Evolutionary conservation across 306 rosid genomes (phyloP), one percentile per base, ranked within the genome.

Genomic region (Lablab purpureus): DNA sequence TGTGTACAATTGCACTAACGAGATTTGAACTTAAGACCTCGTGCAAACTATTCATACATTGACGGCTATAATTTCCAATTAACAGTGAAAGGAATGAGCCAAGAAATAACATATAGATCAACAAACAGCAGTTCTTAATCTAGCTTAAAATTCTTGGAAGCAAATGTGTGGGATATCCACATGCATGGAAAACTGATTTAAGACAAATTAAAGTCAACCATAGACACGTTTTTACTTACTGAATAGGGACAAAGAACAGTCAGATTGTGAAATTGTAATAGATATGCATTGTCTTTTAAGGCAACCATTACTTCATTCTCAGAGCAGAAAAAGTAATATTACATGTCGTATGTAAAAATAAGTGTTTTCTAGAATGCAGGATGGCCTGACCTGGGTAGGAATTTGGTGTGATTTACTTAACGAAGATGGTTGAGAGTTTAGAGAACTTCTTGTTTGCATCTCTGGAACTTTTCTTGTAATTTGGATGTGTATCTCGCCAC

Each of bases 401-500:
- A 91, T 84, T 68, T 86, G 87, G 59, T 69, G 93, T 27, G 91
- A 87, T 84, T 62, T 85, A 71, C 88, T 81, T 22, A 85, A 21
- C 22, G 93, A 91, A 18, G 96, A 91, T 17, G 79, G 81, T 17
- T 84, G 87, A 12, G 94, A 82, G 65, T 89, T 90, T 65, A 78
- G 54, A 56, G 81, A 71, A 15, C 75, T 15, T 82, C 41, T 86
- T 83, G 40, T 86, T 60, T 73, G 81, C 32, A 83, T 25, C 3
- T 83, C 94, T 0, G 93, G 94, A 51, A 93, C 87, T 85, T 83
- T 91, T 80, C 91, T 87, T 17, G 91, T 91, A 28, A 93, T 82
- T 73, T 84, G 93, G 59, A 93, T 71, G 71, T 91, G 98, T 66
- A 93, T 84, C 83, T 93, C 94, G 5, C 98, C 97, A 59, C 90